Percentiles rank a stretch among this genome's conserved stretches.
These are phyloP conservation scores for Macrophomina phaseolina DNA, from an alignment of 2,329 filamentous ascomycete genomes.

Conservation along the genomic window DNA sequence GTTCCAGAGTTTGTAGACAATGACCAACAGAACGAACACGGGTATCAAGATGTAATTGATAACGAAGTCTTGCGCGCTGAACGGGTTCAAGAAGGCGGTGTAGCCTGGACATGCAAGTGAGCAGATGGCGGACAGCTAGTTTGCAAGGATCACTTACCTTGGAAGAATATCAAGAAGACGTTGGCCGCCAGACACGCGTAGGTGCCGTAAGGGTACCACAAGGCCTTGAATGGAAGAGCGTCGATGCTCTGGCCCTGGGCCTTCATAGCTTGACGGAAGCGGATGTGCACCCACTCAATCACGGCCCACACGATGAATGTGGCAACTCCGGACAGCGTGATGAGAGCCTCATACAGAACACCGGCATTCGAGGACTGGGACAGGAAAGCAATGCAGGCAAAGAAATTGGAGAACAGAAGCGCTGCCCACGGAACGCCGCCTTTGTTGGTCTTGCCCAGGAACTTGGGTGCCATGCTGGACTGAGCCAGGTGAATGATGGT, in stretches of 20 bases:
- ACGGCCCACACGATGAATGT: slow-evolving; percentile 48
- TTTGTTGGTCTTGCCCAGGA: slow-evolving; percentile 30
- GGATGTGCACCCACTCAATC: slow-evolving; percentile 50
- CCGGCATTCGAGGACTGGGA: slow-evolving; percentile 33
- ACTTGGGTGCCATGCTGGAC: slow-evolving; percentile 29
- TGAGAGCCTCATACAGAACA: slow-evolving; percentile 29
- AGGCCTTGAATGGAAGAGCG: slow-evolving; percentile 31
- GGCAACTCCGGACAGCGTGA: slow-evolving; percentile 37
- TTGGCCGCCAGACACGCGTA: slow-evolving; percentile 31
- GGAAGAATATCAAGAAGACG: slow-evolving; percentile 32
- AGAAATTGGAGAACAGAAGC: slow-evolving; percentile 44
- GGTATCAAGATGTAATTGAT: slow-evolving; percentile 33
- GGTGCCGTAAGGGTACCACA: slow-evolving; percentile 31
- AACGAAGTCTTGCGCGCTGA: slow-evolving; percentile 31
- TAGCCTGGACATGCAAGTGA: slow-evolving; percentile 21
- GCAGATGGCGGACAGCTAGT: background rate
- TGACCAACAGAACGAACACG: slow-evolving; percentile 30
- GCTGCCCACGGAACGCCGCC: slow-evolving; percentile 36
- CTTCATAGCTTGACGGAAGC: slow-evolving; percentile 47
- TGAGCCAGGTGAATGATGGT: slow-evolving; percentile 32
- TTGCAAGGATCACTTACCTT: slow-evolving; percentile 25
- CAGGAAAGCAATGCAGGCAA: slow-evolving; percentile 44
- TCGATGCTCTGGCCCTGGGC: slow-evolving; percentile 44
- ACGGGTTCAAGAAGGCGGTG: slow-evolving; percentile 32
- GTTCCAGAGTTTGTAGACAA: slow-evolving; percentile 32